Conservation (phyloP, 1,284 basidiomycete genomes). For the Ceratobasidium sp. region DNA sequence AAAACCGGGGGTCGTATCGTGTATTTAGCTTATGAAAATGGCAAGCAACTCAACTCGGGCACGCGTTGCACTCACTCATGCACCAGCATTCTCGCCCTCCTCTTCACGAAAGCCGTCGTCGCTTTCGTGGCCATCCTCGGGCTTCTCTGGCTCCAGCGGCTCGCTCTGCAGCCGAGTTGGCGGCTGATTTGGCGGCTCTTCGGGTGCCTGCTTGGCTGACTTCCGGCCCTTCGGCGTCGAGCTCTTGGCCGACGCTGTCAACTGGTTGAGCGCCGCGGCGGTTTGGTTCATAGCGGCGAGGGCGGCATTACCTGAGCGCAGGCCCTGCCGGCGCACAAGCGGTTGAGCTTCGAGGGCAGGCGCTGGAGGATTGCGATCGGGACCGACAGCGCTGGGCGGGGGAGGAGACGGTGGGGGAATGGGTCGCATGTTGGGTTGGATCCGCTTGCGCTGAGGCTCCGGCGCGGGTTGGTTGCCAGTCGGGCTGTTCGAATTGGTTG, state of each 20-base stretch:
- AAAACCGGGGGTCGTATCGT: background rate
- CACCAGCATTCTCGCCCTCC: background rate
- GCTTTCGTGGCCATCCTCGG: background rate
- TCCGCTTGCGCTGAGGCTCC: background rate
- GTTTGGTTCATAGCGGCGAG: slow-evolving; percentile 3
- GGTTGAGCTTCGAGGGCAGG: background rate
- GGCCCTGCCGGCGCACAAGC: background rate
- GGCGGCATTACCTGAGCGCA: slow-evolving; percentile 1
- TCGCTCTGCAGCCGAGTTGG: too few species aligned
- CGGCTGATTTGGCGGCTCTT: background rate
- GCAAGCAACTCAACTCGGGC: background rate
- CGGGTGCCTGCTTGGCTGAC: background rate
- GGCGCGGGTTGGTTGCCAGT: background rate
- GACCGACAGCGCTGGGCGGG: background rate
- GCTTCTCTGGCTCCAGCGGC: background rate
- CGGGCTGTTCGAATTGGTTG: background rate
- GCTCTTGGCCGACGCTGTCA: background rate
- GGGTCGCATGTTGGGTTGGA: slow-evolving; percentile 5
- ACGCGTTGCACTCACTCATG: background rate
- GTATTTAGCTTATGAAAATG: background rate
- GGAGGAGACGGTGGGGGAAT: slow-evolving; percentile 1
- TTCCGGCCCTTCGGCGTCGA: background rate
- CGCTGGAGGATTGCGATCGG: background rate
- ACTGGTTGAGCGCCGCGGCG: background rate
- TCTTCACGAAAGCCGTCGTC: slow-evolving; percentile 5